Evolutionary conservation across 257 asterid genomes (phyloP), one percentile per base, ranked within the genome.

Genomic region (Sherardia arvensis): DNA sequence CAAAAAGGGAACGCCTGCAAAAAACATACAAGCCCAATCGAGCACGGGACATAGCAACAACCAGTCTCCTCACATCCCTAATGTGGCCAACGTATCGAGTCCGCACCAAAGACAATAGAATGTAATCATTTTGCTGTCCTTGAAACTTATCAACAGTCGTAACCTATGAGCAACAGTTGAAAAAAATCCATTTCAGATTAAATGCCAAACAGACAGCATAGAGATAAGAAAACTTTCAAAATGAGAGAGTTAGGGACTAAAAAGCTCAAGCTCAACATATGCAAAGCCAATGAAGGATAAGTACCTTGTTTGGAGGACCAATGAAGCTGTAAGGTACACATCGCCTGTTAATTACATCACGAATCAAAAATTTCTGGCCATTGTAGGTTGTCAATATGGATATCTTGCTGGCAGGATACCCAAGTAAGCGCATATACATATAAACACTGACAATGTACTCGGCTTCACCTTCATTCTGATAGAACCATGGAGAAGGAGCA

Each of bases 381-480:
- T 93, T 93, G 80, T 93, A 93, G 27, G 99, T 90, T 30, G 99
- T 93, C 79, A 93, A 74, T 61, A 93, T 93, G 63, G 99, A 93
- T 69, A 93, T 93, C 78, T 90, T 93, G 70, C 78, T 85, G 26
- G 97, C 97, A 28, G 99, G 97, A 76, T 87, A 90, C 67, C 99
- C 99, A 57, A 93, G 90, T 70, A 90, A 78, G 18, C 99, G 97
- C 99, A 93, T 93, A 76, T 90, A 90, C 62, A 93, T 93, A 71
- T 89, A 93, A 64, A 90, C 84, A 65, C 97, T 93, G 73, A 93
- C 96, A 43, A 90, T 32, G 71, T 87, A 93, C 69, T 93, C 99
- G n/a, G 99, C 99, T 75, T 93, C 99, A 65, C 97, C 99, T 83
- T 93, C 99, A 76, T 93, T 93, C 71, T 93, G 99, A 74, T 93